Evolutionary conservation across 306 rosid genomes (phyloP).

Genomic region (Styphnolobium japonicum): DNA sequence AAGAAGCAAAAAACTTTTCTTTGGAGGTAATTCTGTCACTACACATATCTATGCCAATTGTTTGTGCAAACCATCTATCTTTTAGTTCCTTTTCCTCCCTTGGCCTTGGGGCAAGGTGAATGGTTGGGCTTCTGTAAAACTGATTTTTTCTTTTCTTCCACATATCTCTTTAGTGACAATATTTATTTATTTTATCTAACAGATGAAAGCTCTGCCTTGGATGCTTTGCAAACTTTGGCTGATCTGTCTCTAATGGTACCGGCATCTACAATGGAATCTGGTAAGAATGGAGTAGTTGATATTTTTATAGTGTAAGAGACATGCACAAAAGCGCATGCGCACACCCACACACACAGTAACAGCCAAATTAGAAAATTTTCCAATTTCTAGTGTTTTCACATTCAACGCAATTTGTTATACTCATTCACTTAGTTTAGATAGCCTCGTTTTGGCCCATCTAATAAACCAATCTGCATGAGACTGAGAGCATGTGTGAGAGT

Average conservation of each 20-base stretch:
- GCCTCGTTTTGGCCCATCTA: background rate
- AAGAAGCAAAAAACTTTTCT: conserved; percentile 58
- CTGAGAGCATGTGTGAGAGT: background rate
- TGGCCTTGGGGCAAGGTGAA: background rate
- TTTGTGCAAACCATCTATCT: background rate
- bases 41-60: background rate
- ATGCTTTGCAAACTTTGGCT: conserved; percentile 88
- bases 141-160: background rate
- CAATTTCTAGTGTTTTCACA: background rate
- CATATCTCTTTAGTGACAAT: conserved; percentile 7
- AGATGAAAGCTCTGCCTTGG: conserved; percentile 65
- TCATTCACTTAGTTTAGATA: background rate
- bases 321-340: background rate
- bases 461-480: conserved; percentile 3
- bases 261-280: conserved; percentile 57
- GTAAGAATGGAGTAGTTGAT: conserved; percentile 40
- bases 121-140: conserved; percentile 14
- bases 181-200: conserved; percentile 19
- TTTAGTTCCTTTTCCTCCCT: conserved; percentile 7
- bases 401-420: background rate
- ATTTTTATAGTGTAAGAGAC: background rate
- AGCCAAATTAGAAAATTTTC: background rate
- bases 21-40: conserved; percentile 62
- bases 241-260: conserved; percentile 84
- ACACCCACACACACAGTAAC: background rate